phyloP scores from a whole-genome alignment of 306 rosid species.

The Dicorynia guianensis region DNA sequence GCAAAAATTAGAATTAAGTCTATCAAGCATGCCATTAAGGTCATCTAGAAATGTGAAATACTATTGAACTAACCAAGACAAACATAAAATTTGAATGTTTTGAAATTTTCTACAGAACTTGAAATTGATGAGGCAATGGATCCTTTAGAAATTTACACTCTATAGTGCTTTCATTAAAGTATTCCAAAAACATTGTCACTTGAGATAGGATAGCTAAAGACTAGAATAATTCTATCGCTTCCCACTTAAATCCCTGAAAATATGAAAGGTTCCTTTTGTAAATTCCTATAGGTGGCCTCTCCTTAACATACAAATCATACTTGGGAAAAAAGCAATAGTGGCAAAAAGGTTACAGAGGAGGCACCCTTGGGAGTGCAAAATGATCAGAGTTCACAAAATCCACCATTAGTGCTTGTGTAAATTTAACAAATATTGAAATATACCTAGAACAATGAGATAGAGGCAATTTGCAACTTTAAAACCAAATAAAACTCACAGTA shows the following conservation, averaged over 20 bases:
- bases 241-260: neutral
- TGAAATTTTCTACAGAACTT: slow-evolving; percentile 19
- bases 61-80: slow-evolving; percentile 10
- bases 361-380: slow-evolving; percentile 22
- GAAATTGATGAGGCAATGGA: slow-evolving; percentile 1
- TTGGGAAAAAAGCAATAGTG: slow-evolving; percentile 25
- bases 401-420: slow-evolving; percentile 18
- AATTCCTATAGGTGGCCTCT: slow-evolving; percentile 29
- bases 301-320: slow-evolving; percentile 33
- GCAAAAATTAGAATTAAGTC: slow-evolving; percentile 25
- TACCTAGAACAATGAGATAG: slow-evolving; percentile 8
- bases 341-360: slow-evolving; percentile 24
- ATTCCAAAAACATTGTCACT: neutral
- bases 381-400: slow-evolving; percentile 28
- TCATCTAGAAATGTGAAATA: slow-evolving; percentile 27
- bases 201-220: neutral
- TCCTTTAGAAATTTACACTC: neutral
- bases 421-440: slow-evolving; percentile 26
- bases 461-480: slow-evolving; percentile 27
- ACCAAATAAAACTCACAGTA: slow-evolving; percentile 32
- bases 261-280: slow-evolving; percentile 7
- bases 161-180: neutral
- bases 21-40: neutral
- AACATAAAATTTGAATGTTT: slow-evolving; percentile 9
- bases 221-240: slow-evolving; percentile 9